Evolutionary conservation across 805 yeast species (phyloP), one percentile per base, ranked within the genome.

Genomic region (Brettanomyces sp.): DNA sequence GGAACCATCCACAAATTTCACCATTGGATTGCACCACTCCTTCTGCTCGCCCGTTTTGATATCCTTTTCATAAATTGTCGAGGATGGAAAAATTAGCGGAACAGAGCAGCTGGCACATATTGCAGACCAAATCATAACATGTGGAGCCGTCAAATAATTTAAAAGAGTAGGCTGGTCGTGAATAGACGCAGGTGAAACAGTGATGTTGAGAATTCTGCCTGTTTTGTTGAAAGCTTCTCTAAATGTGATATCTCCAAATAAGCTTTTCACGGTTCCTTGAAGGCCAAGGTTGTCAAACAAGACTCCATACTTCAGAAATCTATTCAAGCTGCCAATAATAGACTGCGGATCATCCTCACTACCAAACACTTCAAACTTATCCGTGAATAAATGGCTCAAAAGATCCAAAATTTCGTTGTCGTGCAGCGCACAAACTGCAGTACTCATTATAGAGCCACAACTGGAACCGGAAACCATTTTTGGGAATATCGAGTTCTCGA

Each of bases 191-290:
- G 96, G 85, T 0, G 97, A 88, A 0, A 93, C 99, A 0, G 97
- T 90, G 41, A 93, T 85, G 59, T 93, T 93, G 49, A 93, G 69
- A n/a, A 93, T 85, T 47, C 90, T 76, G 0, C 98, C 95, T 0
- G 97, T 90, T 56, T 96, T 77, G 59, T 93, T 88, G 60, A 87
- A 91, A 0, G 96, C 96, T 63, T 91, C 98, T 56, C 88, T 79
- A 59, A 93, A 91, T 0, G 99, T 93, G 52, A 91, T 66, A 58
- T 90, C 91, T 1, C 98, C 98, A 4, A 91, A 69, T 52, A 91
- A 77, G 4, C 72, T 79, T 43, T 75, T 75, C 84, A 90, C 82
- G 18, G 96, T 87, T 11, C 72, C 68, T 47, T 79, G 76, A 46
- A 93, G 65, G 50, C 85, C 82, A 36, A 70, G 68, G 57, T 79